Evolutionary conservation across 2,329 filamentous ascomycete genomes (phyloP), one percentile per base, ranked within the genome.

Genomic region (Diplocarpon rosae): DNA sequence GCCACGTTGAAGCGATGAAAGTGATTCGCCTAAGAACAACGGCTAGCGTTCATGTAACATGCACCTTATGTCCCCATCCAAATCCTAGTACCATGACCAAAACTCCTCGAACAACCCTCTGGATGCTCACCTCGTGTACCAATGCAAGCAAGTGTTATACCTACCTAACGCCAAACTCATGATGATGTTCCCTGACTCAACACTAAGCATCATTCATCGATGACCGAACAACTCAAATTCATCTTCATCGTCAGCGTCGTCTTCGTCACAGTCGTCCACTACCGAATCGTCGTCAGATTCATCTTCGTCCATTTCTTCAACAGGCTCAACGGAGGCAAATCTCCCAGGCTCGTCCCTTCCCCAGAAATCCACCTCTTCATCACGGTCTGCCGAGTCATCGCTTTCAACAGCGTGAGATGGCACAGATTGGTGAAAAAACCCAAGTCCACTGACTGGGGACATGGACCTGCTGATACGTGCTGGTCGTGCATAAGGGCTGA

Each of bases 291-390:
- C 72, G 41, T 71, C 67, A 34, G 51, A 52, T 3, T 55, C 56
- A 27, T 56, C 59, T n/a, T 57, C 55, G 12, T 58, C 55, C 42
- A 56, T 50, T 15, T 59, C 56, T 7, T 56, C 57, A 24, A 53
- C 46, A 33, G 44, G 51, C 11, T 59, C 56, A 28, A 47, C 50
- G 1, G 56, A 59, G 37, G 53, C 55, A 8, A 53, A 46, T 46
- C 47, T 56, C 34, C 51, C 41, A 8, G 64, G 64, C 62, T 70
- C 69, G 3, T 70, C 67, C 16, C 68, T 66, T 2, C 71, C 71
- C 17, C 64, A 66, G 44, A 70, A 68, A 14, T 70, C 68, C 14
- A 65, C 63, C 1, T 72, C 71, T 15, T 70, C 70, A 2, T 72
- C 69, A 14, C 30, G 11, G 34, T 70, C 69, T 7, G 61, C 65